Percentiles rank a stretch among this genome's conserved stretches.
Conservation (phyloP, 768 basidiomycete genomes). For the Leccinum barrowsii region DNA sequence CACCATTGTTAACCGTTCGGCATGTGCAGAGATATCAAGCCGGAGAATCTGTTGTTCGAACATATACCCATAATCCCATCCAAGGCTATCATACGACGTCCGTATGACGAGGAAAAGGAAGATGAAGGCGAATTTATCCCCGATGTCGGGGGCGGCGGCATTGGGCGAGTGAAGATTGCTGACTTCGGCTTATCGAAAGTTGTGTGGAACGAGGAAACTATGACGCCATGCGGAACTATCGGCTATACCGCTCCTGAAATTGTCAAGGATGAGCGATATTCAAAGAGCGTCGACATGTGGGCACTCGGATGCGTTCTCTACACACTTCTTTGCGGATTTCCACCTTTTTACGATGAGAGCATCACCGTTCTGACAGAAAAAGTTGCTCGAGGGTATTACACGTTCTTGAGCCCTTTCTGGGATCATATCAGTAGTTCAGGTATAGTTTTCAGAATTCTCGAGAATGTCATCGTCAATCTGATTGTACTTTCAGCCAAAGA, state of each 20-base stretch:
- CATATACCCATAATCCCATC: conserved; percentile 90
- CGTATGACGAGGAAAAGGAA: conserved; percentile 97
- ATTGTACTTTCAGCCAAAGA: conserved; percentile 70
- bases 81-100: conserved; percentile 65
- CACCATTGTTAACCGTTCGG: not conserved
- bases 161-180: conserved; percentile 97
- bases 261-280: conserved; percentile 96
- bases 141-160: conserved; percentile 93
- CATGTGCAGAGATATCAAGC: conserved; percentile 80
- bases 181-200: conserved; percentile 98
- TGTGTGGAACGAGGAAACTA: conserved; percentile 98
- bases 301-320: conserved; percentile 98
- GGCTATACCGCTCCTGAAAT: conserved; percentile 99
- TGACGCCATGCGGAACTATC: conserved; percentile 99
- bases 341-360: conserved; percentile 98
- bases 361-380: conserved; percentile 98
- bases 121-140: conserved; percentile 96
- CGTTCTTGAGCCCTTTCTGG: conserved; percentile 99
- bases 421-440: conserved; percentile 86
- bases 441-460: conserved; percentile 30
- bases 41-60: conserved; percentile 94
- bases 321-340: conserved; percentile 95
- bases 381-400: conserved; percentile 95
- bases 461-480: conserved; percentile 2
- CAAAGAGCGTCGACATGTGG: conserved; percentile 99